Conservation (phyloP, 1,139 yeast species). For the Hemisphaericaspora lyxosophila region DNA sequence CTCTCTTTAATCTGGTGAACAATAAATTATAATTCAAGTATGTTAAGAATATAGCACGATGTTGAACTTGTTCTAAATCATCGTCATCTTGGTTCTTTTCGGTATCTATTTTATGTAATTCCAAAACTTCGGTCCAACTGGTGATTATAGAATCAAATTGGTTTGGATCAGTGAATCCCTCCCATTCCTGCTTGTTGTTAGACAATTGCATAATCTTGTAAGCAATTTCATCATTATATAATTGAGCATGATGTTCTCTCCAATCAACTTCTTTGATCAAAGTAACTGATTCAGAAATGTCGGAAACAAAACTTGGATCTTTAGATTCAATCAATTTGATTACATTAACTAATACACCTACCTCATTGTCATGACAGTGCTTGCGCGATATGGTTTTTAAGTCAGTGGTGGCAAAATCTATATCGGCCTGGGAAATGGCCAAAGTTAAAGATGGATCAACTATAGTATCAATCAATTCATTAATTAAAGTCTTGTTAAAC, state of each 20-base stretch:
- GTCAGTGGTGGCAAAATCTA: conserved; percentile 34
- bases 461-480: conserved; percentile 57
- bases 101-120: conserved; percentile 51
- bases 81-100: conserved; percentile 44
- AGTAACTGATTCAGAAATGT: conserved; percentile 27
- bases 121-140: conserved; percentile 41
- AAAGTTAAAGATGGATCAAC: conserved; percentile 70
- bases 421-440: conserved; percentile 48
- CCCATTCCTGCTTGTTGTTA: conserved; percentile 28
- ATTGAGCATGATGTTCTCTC: conserved; percentile 71
- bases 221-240: conserved; percentile 74
- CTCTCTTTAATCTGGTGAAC: conserved; percentile 71
- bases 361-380: conserved; percentile 33
- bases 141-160: conserved; percentile 33
- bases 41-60: conserved; percentile 72
- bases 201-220: conserved; percentile 50
- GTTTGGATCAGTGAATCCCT: conserved; percentile 21
- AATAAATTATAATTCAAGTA: conserved; percentile 69
- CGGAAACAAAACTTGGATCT: conserved; percentile 45
- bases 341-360: conserved; percentile 36
- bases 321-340: conserved; percentile 37
- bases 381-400: conserved; percentile 49
- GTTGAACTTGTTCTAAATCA: conserved; percentile 58
- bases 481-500: conserved; percentile 44
- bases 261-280: conserved; percentile 51